phyloP scores from a whole-genome alignment of 345 rosid genomes.

The Euphorbia tirucalli region DNA sequence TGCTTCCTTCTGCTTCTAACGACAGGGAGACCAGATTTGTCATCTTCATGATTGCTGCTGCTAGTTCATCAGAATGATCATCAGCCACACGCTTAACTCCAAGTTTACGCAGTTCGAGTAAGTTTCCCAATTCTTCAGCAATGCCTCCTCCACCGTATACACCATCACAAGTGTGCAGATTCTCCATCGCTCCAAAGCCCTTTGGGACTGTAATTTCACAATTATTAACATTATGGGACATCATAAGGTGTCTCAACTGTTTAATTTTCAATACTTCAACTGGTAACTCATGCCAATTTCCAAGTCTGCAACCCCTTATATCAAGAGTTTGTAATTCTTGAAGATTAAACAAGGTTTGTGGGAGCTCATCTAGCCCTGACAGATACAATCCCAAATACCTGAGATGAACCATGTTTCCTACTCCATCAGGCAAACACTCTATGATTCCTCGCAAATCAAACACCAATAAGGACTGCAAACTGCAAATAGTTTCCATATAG shows the following conservation, averaged over 20 bases:
- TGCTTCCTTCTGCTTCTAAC: background rate
- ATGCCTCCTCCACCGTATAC: conserved; percentile 17
- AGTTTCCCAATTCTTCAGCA: conserved; percentile 1
- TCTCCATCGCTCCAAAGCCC: background rate
- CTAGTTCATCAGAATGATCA: conserved; percentile 2
- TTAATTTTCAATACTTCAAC: background rate
- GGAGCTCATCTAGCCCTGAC: background rate
- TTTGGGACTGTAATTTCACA: conserved; percentile 13
- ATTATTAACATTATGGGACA: background rate
- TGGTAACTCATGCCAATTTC: conserved; percentile 4
- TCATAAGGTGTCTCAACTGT: conserved; percentile 18
- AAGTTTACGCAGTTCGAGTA: background rate
- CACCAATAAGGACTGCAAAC: background rate
- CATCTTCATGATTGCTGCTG: conserved; percentile 2
- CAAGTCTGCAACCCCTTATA: background rate
- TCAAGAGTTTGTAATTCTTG: background rate
- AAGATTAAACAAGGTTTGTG: background rate
- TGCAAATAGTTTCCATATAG: background rate
- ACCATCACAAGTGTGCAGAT: conserved; percentile 19
- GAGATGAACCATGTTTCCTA: background rate
- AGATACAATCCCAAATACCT: background rate
- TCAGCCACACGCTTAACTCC: background rate
- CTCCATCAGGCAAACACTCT: conserved; percentile 1
- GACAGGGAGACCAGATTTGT: background rate
- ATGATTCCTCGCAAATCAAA: background rate